Conservation (phyloP, 805 yeast species). For the Zygosaccharomyces bailii region DNA sequence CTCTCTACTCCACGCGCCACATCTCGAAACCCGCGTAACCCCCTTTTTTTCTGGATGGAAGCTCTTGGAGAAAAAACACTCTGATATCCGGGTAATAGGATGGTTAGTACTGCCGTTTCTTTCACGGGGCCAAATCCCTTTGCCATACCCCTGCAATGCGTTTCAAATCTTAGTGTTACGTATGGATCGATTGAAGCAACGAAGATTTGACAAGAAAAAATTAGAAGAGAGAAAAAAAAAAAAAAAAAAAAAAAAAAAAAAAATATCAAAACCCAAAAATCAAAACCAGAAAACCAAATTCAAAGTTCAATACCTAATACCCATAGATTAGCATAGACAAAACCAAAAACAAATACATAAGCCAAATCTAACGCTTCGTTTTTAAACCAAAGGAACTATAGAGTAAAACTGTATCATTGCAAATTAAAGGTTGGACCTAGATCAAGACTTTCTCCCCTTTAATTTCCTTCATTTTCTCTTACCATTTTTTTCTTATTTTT, state of each 20-base stretch:
- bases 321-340: background rate
- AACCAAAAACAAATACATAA: background rate
- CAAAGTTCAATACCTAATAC: background rate
- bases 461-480: background rate
- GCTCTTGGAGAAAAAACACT: background rate
- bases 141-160: background rate
- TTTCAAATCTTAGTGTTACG: background rate
- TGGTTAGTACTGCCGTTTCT: background rate
- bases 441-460: background rate
- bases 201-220: background rate
- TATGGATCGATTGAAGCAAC: background rate
- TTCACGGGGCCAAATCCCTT: background rate
- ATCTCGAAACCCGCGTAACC: no score
- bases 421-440: background rate
- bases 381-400: background rate
- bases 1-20: no score
- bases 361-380: background rate
- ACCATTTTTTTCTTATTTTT: background rate
- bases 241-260: background rate
- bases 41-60: background rate
- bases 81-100: conserved; percentile 1
- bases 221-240: no score
- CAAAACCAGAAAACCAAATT: no score
- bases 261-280: background rate
- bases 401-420: background rate